Evolutionary conservation across 2,329 filamentous ascomycete species (phyloP).

Genomic region (Verticillium nonalfalfae): DNA sequence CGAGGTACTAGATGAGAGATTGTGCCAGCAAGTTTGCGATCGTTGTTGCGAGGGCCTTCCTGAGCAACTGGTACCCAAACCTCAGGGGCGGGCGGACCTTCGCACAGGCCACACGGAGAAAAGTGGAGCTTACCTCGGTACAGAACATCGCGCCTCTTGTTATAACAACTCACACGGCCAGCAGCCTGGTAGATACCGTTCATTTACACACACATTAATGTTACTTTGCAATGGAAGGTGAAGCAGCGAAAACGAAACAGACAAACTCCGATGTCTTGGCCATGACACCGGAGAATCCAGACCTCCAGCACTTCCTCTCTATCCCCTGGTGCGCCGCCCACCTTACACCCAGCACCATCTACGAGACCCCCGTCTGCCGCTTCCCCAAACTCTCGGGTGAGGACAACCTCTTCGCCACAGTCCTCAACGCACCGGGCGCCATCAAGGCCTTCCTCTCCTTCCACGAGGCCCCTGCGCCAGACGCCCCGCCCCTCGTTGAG

Average conservation of each 20-base stretch:
- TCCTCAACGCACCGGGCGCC: constrained; percentile 20
- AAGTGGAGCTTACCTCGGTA: background rate
- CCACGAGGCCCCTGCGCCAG: constrained; percentile 16
- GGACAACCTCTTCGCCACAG: constrained; percentile 26
- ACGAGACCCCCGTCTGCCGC: constrained; percentile 24
- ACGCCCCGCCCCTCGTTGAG: constrained; percentile 17
- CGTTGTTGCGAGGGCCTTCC: too few species aligned
- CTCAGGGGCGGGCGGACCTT: background rate
- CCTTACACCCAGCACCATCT: constrained; percentile 18
- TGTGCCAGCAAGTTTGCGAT: too few species aligned
- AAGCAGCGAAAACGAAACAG: too few species aligned
- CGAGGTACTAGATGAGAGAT: too few species aligned
- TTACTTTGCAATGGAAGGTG: too few species aligned
- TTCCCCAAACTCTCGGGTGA: constrained; percentile 17
- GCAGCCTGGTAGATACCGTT: too few species aligned
- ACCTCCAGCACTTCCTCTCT: constrained; percentile 22
- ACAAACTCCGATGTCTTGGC: background rate
- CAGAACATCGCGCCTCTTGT: background rate
- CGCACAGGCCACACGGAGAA: background rate
- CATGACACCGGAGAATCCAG: constrained; percentile 7
- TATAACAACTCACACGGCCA: too few species aligned
- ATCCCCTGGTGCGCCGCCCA: constrained; percentile 29
- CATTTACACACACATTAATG: too few species aligned
- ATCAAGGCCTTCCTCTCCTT: constrained; percentile 26
- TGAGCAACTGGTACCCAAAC: background rate